A percentile compares a stretch with the other conserved stretches of the same genome.
Evolutionary conservation across 768 basidiomycete species (phyloP).

Genomic region (Leccinum aurantiacum): DNA sequence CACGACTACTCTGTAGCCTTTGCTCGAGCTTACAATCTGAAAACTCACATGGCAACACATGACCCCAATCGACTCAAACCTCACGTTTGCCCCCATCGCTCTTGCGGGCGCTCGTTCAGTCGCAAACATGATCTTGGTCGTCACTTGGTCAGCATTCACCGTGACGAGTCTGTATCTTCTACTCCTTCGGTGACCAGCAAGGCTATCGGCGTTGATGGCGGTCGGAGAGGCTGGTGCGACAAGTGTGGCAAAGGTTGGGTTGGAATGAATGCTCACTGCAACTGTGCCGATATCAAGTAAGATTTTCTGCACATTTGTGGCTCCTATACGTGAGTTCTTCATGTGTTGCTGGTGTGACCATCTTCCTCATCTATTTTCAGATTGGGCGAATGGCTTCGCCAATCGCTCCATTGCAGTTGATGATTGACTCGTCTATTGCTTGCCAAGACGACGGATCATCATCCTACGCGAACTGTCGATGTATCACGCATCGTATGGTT

Average conservation of each 20-base stretch:
- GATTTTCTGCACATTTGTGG: constrained; percentile 9
- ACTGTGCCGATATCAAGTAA: constrained; percentile 68
- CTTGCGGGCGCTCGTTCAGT: constrained; percentile 88
- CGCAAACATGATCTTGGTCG: constrained; percentile 93
- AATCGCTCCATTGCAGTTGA: constrained; percentile 42
- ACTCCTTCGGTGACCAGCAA: constrained; percentile 41
- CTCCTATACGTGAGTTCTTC: constrained; percentile 30
- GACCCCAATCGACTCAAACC: constrained; percentile 91
- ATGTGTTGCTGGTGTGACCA: background rate
- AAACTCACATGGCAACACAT: constrained; percentile 94
- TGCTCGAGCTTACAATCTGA: constrained; percentile 90
- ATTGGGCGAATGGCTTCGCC: constrained; percentile 35
- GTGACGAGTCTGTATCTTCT: constrained; percentile 55
- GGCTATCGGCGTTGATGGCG: constrained; percentile 69
- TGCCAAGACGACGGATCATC: constrained; percentile 32
- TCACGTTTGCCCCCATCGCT: constrained; percentile 80
- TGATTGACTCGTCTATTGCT: constrained; percentile 38
- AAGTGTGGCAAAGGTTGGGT: constrained; percentile 69
- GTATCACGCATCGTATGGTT: constrained; percentile 70
- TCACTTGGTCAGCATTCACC: constrained; percentile 84
- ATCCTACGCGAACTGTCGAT: constrained; percentile 43
- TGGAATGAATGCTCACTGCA: constrained; percentile 53
- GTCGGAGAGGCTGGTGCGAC: constrained; percentile 68
- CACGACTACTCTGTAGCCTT: constrained; percentile 54
- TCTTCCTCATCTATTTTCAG: constrained; percentile 26